Evolutionary conservation across 352 stramenopile genomes (phyloP).

Genomic region (Phytophthora cajani): DNA sequence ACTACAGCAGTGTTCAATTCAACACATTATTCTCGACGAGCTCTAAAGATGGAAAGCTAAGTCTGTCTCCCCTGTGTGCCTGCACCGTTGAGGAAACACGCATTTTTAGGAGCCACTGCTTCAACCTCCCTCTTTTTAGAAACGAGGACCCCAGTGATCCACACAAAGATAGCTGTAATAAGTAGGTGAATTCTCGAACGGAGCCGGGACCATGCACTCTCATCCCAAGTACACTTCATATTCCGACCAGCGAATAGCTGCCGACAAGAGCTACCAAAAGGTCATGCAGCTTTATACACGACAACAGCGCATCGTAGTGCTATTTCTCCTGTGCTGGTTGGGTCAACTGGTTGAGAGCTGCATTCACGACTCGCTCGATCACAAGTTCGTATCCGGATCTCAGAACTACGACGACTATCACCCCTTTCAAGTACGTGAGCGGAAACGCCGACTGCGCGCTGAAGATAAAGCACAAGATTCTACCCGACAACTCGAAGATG

Average conservation of each 20-base stretch:
- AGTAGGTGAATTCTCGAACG: too few species aligned
- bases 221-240: background rate
- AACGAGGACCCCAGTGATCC: background rate
- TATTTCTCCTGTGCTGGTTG: constrained; percentile 13
- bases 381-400: constrained; percentile 15
- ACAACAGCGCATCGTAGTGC: background rate
- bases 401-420: constrained; percentile 33
- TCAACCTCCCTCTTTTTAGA: constrained; percentile 1
- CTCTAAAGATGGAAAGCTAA: background rate
- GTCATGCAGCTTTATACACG: background rate
- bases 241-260: background rate
- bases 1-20: background rate
- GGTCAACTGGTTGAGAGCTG: constrained; percentile 17
- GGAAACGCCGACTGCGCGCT: constrained; percentile 10
- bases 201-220: background rate
- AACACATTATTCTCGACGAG: background rate
- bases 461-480: background rate
- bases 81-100: background rate
- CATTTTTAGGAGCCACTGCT: background rate
- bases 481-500: constrained; percentile 18
- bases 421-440: constrained; percentile 27
- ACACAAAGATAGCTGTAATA: background rate
- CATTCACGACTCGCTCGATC: constrained; percentile 41
- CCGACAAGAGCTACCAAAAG: background rate
- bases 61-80: background rate